These are phyloP conservation scores for Tympanopsis confertula DNA, from an alignment of 2,329 filamentous ascomycete genomes.

Conservation along the genomic window DNA sequence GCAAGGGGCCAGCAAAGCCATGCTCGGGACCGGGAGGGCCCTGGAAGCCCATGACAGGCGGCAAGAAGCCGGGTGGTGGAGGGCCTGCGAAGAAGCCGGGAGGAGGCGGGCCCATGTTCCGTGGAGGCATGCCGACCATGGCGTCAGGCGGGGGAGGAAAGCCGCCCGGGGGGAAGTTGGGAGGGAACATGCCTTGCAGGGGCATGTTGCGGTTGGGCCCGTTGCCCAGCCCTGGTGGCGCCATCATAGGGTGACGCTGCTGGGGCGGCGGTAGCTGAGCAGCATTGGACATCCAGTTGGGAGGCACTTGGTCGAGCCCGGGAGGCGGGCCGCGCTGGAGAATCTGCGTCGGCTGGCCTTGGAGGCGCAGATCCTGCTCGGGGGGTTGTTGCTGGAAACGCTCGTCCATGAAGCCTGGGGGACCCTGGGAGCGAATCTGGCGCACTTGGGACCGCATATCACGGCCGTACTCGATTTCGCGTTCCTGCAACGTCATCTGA, in stretches of 20 bases:
- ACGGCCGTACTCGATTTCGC: constrained; percentile 12
- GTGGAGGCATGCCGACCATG: constrained; percentile 33
- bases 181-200: constrained; percentile 46
- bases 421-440: constrained; percentile 30
- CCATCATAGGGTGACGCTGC: constrained; percentile 40
- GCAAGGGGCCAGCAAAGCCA: constrained; percentile 36
- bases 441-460: constrained; percentile 10
- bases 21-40: constrained; percentile 34
- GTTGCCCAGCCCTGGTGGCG: constrained; percentile 40
- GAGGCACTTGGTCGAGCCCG: constrained; percentile 47
- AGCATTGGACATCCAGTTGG: constrained; percentile 36
- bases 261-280: constrained; percentile 24
- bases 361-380: constrained; percentile 33
- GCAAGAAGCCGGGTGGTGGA: constrained; percentile 33
- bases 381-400: constrained; percentile 28
- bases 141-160: constrained; percentile 33
- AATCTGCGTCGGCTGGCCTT: constrained; percentile 47
- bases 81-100: constrained; percentile 24
- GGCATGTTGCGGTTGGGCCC: constrained; percentile 30
- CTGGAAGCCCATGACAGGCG: constrained; percentile 43
- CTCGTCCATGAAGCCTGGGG: constrained; percentile 42
- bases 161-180: constrained; percentile 42
- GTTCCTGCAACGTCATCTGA: constrained; percentile 12
- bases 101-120: constrained; percentile 19
- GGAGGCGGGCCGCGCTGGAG: constrained; percentile 50